Evolutionary conservation across 805 yeast genomes (phyloP), one percentile per base, ranked within the genome.

Genomic region (Suhomyces kilbournensis): DNA sequence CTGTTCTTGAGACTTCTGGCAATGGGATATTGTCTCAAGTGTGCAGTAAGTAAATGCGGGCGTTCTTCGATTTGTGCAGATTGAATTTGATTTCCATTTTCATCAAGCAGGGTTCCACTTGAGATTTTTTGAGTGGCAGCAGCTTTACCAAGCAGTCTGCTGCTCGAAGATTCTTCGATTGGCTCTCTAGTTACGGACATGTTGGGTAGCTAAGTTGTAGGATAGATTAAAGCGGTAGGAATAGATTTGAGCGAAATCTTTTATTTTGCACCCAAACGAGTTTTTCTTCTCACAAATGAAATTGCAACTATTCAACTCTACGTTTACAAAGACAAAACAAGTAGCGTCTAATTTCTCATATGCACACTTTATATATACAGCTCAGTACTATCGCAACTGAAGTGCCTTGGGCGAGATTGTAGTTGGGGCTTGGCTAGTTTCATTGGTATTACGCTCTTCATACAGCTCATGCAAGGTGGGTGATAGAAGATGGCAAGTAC

Each of bases 11-110:
- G 26, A 14, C 45, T 42, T 42, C 45, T 23, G 25, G 48, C 44
- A 38, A 52, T 17, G 6, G 57, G 54, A 26, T 54, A 56, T 39
- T 49, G 35, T 7, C 20, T 35, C 48, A 48, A 48, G 30, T 50
- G 56, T 17, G 14, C 23, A 9, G 42, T 17, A 17, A 38, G 42
- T 19, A 19, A 38, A 19, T 38, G 49, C 32, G 52, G 43, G 28
- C 40, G 39, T 40, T 42, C 45, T 23, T 42, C 17, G 7, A 23
- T 39, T 42, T 23, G 45, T 17, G 23, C 28, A 7, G 45, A 10
- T 15, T 42, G 25, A 42, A n/a, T 42, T 42, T 7, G 30, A 12
- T 42, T n/a, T 9, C 17, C 30, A 20, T 22, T 20, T 22, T 23
- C 45, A 17, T 42, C 45, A 12, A 42, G 17, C 30, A 23, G 45